Percentiles rank a stretch among this genome's conserved stretches.
Evolutionary conservation across 495 filamentous ascomycete genomes (phyloP).

Genomic region (Pseudevernia furfuracea): DNA sequence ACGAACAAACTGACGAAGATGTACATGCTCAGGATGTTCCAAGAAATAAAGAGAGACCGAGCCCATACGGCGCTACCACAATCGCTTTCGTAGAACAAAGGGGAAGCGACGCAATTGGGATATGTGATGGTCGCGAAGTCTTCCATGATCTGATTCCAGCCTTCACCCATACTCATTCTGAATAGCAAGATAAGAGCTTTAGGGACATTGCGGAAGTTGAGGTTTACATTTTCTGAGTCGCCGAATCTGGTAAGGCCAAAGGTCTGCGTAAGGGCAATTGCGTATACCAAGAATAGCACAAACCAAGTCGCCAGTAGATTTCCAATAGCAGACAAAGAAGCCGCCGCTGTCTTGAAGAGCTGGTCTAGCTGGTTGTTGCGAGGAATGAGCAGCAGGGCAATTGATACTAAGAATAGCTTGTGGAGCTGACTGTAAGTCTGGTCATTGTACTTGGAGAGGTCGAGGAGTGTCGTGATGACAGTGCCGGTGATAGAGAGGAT

Average conservation of each 20-base stretch:
- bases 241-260: conserved; percentile 93
- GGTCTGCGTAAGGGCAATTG: conserved; percentile 91
- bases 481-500: conserved; percentile 78
- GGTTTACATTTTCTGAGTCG: conserved; percentile 59
- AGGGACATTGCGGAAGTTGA: conserved; percentile 90
- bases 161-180: conserved; percentile 83
- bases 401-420: conserved; percentile 87
- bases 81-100: conserved; percentile 73
- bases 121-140: conserved; percentile 74
- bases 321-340: conserved; percentile 79
- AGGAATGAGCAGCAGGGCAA: conserved; percentile 87
- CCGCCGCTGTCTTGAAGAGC: conserved; percentile 98
- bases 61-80: conserved; percentile 89
- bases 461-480: conserved; percentile 65
- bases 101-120: conserved; percentile 64
- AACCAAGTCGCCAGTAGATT: conserved; percentile 97
- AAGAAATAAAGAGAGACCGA: conserved; percentile 78
- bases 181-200: conserved; percentile 92
- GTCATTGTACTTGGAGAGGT: conserved; percentile 46
- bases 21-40: conserved; percentile 99
- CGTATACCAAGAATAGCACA: conserved; percentile 90
- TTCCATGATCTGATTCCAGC: conserved; percentile 96
- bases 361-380: conserved; percentile 97
- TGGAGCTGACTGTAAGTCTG: conserved; percentile 69
- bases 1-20: conserved; percentile 98